Evolutionary conservation across 768 basidiomycete genomes (phyloP), one percentile per base, ranked within the genome.

Genomic region (Trametes villosa): DNA sequence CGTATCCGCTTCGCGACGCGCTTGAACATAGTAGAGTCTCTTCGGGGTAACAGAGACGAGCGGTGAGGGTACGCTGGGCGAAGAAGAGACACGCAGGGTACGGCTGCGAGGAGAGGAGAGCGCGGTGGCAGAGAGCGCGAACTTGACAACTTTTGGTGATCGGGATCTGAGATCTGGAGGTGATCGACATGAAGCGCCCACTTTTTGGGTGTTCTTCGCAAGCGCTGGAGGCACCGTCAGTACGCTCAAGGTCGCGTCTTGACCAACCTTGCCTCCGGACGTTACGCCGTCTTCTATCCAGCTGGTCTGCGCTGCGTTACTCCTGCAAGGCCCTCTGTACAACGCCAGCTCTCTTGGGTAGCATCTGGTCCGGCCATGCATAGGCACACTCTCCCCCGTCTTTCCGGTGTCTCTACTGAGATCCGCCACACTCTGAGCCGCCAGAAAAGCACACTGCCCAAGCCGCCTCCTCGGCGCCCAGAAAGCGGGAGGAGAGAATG

Each of bases 1-100:
- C 79, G 79, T 26, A 79, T 81, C 46, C 86, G 81, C 70, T 86
- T 91, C 65, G 86, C 86, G 8, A 91, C 79, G 60, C 91, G 84
- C 75, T 93, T 92, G 79, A 91, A 91, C 91, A 92, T 92, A 46
- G 8, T 50, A 17, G 46, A 6, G 8, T 8, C 2, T 67, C 81
- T 9, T 3, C 20, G 9, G 4, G 27, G 11, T 8, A 30, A 7
- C 4, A 30, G n/a, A 22, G 70, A 73, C 89, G 88, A 24, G 26
- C 20, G 31, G 45, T 30, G 2, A 36, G 47, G 41, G n/a, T 12
- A 9, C 17, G 47, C 20, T 4, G n/a, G 31, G 29, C 13, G n/a
- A 31, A 41, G 38, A 11, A 50, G 33, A 24, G 50, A 34, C 13
- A 36, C 4, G 30, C 17, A 20, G 8, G 12, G 38, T n/a, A n/a